Evolutionary conservation across 345 rosid species (phyloP), one percentile per base, ranked within the genome.

Genomic region (Lagerstroemia speciosa): DNA sequence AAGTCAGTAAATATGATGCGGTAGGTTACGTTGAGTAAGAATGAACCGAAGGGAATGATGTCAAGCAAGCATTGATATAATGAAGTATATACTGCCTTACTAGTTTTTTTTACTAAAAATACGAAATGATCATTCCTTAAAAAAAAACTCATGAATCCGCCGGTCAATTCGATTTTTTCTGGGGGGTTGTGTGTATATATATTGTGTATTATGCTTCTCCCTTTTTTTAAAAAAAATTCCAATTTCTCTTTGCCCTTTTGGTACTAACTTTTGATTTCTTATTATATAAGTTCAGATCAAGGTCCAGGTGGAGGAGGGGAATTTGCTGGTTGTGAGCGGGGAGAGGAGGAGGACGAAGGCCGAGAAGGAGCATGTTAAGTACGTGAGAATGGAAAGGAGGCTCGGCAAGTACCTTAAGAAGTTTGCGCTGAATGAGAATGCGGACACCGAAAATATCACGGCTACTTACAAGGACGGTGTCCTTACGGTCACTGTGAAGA

Each of bases 391-490:
- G 92, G 97, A 93, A 79, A 80, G 98, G 72, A 78, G 93, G 64
- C 71, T 87, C 8, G 93, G 93, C 0, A 93, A 87, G 84, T 80
- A 83, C 14, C 80, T 90, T 93, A 74, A 90, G 91, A 90, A 87
- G 70, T 89, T 93, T 43, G 76, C 38, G 22, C 46, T 93, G 45
- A 92, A 89, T 19, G 94, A 89, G 53, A 93, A 89, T 67, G 97
- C 94, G 0, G 83, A 89, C 40, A 67, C 75, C 24, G 92, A 88
- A 0, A 77, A 79, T 7, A 75, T 90, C 14, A 75, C 89, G 16
- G 97, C 93, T 1, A 85, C 75, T 57, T 88, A 86, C 72, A 74
- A 78, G n/a, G 96, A 90, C 1, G 93, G 98, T 31, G 92, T 93
- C 2, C 27, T 93, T 83, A 85, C 80, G 0, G 93, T 93, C 0